Conservation (phyloP, 768 basidiomycete species). For the Gymnopilus junonius region DNA sequence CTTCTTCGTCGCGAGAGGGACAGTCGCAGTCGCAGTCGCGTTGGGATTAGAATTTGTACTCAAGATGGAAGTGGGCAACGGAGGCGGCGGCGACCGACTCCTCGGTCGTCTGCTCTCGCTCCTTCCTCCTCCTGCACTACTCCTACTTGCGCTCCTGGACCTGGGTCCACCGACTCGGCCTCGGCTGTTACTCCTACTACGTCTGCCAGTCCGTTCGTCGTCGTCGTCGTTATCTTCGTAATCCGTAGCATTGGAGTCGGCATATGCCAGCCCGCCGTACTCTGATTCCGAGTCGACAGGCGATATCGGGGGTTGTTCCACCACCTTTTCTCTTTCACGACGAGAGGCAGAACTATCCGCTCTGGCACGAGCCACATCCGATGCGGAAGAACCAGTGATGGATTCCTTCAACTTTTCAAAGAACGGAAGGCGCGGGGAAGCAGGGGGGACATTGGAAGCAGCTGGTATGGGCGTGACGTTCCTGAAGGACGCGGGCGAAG, state of each 20-base stretch:
- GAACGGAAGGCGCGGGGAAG: slow-evolving; percentile 51
- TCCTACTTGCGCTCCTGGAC: not conserved
- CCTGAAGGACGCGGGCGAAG: slow-evolving; percentile 12
- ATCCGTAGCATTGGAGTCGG: slow-evolving; percentile 51
- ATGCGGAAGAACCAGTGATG: not conserved
- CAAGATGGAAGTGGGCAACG: slow-evolving; percentile 5
- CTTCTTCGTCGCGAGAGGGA: not conserved
- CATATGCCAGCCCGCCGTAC: slow-evolving; percentile 55
- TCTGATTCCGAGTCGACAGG: slow-evolving; percentile 47
- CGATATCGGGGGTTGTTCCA: slow-evolving; percentile 24
- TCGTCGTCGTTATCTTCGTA: slow-evolving; percentile 40
- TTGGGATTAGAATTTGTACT: slow-evolving; percentile 10
- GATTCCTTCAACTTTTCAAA: slow-evolving; percentile 57
- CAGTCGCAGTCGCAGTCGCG: not conserved
- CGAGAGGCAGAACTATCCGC: not conserved
- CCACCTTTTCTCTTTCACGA: not conserved
- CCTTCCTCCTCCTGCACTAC: not conserved
- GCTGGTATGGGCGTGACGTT: not conserved
- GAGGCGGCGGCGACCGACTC: slow-evolving; percentile 23
- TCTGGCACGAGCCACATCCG: not conserved
- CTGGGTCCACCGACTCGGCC: not conserved
- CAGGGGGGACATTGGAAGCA: slow-evolving; percentile 23
- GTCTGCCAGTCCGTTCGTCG: slow-evolving; percentile 16
- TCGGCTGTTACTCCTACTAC: not conserved
- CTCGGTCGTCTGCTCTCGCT: not conserved